A percentile compares a stretch with the other conserved stretches of the same genome.
Conservation (phyloP, 768 basidiomycete species). For the Phanerochaete sordida region DNA sequence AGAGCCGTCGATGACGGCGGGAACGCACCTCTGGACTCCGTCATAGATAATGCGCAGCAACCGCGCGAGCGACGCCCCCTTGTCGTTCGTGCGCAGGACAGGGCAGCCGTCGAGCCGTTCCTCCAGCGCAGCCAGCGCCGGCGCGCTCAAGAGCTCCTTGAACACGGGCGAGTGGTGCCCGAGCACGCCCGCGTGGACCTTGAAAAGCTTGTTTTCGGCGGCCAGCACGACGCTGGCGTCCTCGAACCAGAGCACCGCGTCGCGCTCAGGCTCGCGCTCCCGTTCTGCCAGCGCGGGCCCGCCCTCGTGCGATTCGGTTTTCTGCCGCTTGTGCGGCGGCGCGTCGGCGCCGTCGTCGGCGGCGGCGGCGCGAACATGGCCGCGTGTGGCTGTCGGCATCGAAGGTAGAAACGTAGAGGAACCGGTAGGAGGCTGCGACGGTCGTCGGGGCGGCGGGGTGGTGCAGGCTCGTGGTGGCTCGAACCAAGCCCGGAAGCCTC, state of each 20-base stretch:
- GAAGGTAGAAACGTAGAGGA: too few relatives aligned
- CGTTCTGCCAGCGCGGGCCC: background rate
- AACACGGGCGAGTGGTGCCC: background rate
- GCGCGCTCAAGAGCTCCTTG: background rate
- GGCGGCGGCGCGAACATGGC: too few relatives aligned
- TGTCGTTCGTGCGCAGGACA: background rate
- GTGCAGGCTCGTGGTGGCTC: too few relatives aligned
- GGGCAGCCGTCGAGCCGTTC: background rate
- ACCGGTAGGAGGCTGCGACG: too few relatives aligned
- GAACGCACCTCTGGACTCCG: background rate
- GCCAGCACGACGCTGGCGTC: background rate
- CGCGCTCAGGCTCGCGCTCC: background rate
- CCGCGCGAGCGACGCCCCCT: background rate
- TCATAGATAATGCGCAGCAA: background rate
- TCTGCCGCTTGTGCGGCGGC: background rate
- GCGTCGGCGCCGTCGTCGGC: too few relatives aligned
- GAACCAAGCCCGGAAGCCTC: too few relatives aligned
- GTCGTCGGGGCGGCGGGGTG: too few relatives aligned
- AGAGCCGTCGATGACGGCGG: too few relatives aligned
- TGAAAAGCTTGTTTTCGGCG: background rate
- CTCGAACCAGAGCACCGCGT: conserved; percentile 1
- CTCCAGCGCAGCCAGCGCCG: background rate
- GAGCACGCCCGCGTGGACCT: background rate
- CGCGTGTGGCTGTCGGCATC: too few relatives aligned
- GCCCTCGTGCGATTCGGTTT: background rate